Evolutionary conservation across 2,329 filamentous ascomycete genomes (phyloP).

Genomic region (Colletotrichum tropicale): DNA sequence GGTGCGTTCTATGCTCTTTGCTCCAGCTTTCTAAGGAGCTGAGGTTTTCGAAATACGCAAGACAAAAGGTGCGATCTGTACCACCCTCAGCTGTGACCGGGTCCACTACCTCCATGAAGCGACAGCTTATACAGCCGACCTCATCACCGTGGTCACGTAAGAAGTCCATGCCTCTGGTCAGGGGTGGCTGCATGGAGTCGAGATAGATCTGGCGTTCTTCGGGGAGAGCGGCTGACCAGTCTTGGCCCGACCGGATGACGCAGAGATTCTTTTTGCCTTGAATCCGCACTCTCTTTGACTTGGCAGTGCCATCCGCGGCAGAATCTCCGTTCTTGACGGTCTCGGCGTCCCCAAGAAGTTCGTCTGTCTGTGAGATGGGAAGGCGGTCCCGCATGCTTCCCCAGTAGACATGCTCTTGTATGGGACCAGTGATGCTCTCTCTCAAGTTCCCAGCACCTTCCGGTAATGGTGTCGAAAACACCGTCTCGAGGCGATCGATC

Average conservation of each 20-base stretch:
- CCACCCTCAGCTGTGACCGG: background rate
- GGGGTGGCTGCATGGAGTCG: background rate
- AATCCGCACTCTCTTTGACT: accelerated
- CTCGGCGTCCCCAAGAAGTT: accelerated
- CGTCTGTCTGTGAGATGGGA: background rate
- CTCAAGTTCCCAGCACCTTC: background rate
- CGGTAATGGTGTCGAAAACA: accelerated
- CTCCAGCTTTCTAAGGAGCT: background rate
- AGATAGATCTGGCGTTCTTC: background rate
- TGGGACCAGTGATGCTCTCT: background rate
- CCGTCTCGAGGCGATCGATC: background rate
- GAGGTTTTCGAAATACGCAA: background rate
- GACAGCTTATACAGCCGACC: background rate
- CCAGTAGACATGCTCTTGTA: background rate
- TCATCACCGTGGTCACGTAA: background rate
- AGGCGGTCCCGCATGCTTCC: background rate
- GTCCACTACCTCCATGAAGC: background rate
- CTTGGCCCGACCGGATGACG: background rate
- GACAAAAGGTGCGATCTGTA: background rate
- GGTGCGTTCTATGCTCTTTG: background rate
- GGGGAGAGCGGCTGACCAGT: background rate
- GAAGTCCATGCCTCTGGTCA: background rate
- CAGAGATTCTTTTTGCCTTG: background rate
- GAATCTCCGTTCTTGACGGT: background rate
- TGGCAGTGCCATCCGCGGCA: accelerated